phyloP scores from a whole-genome alignment of 257 asterid species.

The Solanum ahanhuiri region DNA sequence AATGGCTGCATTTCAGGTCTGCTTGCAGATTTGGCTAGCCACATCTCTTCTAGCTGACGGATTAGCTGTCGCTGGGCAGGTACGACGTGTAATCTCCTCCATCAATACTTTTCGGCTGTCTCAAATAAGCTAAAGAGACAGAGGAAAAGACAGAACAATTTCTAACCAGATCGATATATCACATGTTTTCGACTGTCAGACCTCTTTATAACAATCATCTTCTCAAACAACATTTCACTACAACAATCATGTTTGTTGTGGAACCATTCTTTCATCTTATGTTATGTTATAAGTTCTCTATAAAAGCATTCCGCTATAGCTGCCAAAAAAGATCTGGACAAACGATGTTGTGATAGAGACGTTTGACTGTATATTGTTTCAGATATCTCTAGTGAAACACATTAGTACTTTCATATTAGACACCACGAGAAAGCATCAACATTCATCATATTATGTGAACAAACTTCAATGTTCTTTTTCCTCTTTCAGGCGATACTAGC shows the following conservation, averaged over 20 bases:
- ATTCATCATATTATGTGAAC: background rate
- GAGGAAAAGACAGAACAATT: background rate
- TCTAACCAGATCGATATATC: background rate
- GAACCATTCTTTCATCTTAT: background rate
- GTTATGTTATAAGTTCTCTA: background rate
- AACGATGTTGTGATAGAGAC: background rate
- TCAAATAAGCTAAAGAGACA: background rate
- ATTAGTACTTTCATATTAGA: background rate
- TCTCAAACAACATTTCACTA: background rate
- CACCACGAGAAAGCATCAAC: background rate
- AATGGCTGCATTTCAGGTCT: conserved; percentile 90
- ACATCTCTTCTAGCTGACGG: conserved; percentile 82
- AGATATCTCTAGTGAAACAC: background rate
- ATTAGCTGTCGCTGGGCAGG: conserved; percentile 87
- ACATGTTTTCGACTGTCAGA: background rate
- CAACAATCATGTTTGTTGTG: background rate
- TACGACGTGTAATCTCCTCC: background rate
- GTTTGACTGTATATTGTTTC: background rate
- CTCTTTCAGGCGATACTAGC: conserved; percentile 56
- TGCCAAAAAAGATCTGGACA: background rate
- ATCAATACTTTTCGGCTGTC: background rate
- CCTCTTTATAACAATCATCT: background rate
- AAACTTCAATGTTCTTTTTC: background rate
- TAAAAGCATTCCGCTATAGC: background rate
- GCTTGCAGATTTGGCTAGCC: conserved; percentile 85